These are phyloP conservation scores for Exutisphaerella laricina DNA, from an alignment of 2,329 filamentous ascomycete species.

Conservation along the genomic window DNA sequence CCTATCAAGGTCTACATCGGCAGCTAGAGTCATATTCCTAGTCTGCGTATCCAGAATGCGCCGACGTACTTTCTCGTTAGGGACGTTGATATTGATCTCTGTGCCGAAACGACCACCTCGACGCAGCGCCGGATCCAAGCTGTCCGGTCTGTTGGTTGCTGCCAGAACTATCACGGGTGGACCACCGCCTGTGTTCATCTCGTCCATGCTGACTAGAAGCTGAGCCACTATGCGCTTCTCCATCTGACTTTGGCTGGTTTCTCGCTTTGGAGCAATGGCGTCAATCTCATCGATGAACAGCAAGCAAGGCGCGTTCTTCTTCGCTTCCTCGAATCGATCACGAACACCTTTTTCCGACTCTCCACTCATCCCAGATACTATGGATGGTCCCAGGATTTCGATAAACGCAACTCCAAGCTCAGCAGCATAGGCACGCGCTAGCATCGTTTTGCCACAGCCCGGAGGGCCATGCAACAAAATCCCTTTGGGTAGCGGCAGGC, in stretches of 20 bases:
- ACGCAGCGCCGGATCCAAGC: conserved; percentile 71
- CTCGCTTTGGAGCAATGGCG: conserved; percentile 79
- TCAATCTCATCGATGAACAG: conserved; percentile 93
- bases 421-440: conserved; percentile 73
- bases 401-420: conserved; percentile 72
- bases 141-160: conserved; percentile 83
- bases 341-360: conserved; percentile 83
- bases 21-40: conserved; percentile 56
- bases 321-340: conserved; percentile 83
- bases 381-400: conserved; percentile 71
- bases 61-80: conserved; percentile 69
- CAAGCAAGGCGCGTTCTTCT: conserved; percentile 76
- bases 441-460: conserved; percentile 80
- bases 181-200: conserved; percentile 57
- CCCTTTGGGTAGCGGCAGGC: conserved; percentile 65
- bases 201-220: conserved; percentile 80
- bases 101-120: conserved; percentile 72
- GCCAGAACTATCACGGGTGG: conserved; percentile 85
- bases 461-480: conserved; percentile 77
- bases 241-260: conserved; percentile 79
- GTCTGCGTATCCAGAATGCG: conserved; percentile 73
- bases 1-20: conserved; percentile 65
- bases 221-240: conserved; percentile 81
- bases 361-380: conserved; percentile 82
- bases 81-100: conserved; percentile 82